Evolutionary conservation across 345 rosid species (phyloP).

Genomic region (Populus pruinosa): DNA sequence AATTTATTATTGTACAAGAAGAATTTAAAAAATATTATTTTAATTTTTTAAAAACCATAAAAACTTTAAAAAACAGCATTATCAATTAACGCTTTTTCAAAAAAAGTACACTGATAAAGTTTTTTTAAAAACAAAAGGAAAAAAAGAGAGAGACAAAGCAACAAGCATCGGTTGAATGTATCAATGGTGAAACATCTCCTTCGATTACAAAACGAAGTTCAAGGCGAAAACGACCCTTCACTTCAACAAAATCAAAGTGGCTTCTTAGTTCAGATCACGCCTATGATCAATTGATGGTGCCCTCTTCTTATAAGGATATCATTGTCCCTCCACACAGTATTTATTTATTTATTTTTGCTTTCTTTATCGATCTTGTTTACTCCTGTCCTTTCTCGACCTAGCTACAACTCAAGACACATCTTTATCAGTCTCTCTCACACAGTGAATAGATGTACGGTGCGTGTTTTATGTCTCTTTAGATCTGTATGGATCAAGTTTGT

Average conservation of each 20-base stretch:
- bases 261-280: slow-evolving; percentile 31
- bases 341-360: not conserved
- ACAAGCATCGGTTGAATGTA: not conserved
- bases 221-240: slow-evolving; percentile 55
- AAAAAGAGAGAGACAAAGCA: not conserved
- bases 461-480: not conserved
- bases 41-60: too few species aligned
- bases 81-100: too few species aligned
- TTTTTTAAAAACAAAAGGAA: too few species aligned
- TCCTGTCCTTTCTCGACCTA: slow-evolving; percentile 12
- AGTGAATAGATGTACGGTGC: not conserved
- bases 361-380: not conserved
- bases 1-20: too few species aligned
- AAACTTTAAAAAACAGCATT: too few species aligned
- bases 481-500: not conserved
- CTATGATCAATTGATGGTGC: not conserved
- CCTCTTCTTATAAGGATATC: not conserved
- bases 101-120: too few species aligned
- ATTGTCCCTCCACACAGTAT: not conserved
- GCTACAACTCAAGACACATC: slow-evolving; percentile 21
- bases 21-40: too few species aligned
- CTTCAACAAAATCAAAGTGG: slow-evolving; percentile 35
- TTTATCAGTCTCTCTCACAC: slow-evolving; percentile 12
- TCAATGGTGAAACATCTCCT: slow-evolving; percentile 19
- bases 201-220: slow-evolving; percentile 33